phyloP scores from a whole-genome alignment of 2,329 filamentous ascomycete species.

The Lasiodiplodia sp. region DNA sequence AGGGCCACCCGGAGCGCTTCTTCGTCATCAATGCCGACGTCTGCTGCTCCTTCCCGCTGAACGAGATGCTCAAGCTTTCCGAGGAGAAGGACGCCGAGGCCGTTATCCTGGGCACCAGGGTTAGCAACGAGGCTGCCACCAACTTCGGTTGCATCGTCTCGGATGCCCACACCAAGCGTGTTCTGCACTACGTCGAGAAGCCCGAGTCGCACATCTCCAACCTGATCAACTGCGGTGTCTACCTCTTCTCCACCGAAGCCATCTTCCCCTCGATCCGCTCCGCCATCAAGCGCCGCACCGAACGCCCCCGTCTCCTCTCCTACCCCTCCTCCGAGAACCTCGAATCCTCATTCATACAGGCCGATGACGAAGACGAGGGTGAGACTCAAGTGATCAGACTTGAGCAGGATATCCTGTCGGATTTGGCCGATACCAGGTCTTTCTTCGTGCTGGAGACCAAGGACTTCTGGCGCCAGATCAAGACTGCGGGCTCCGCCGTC shows the following conservation, averaged over 20 bases:
- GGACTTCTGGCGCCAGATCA: slow-evolving; percentile 99
- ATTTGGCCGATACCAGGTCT: slow-evolving; percentile 94
- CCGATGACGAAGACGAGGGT: slow-evolving; percentile 77
- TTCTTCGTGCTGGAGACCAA: slow-evolving; percentile 99
- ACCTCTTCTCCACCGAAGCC: slow-evolving; percentile 93
- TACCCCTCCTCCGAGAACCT: slow-evolving; percentile 97
- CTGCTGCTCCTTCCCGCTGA: slow-evolving; percentile 96
- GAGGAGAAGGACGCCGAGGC: slow-evolving; percentile 96
- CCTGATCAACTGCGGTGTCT: slow-evolving; percentile 98
- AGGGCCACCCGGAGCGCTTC: slow-evolving; percentile 91
- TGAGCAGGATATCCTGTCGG: slow-evolving; percentile 95
- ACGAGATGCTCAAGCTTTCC: slow-evolving; percentile 94
- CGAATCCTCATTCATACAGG: slow-evolving; percentile 68
- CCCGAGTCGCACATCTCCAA: slow-evolving; percentile 97
- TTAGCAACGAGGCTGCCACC: slow-evolving; percentile 86
- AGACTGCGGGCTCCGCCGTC: slow-evolving; percentile 95
- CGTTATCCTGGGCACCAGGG: slow-evolving; percentile 90
- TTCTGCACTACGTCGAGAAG: slow-evolving; percentile 99
- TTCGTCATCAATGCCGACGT: slow-evolving; percentile 98
- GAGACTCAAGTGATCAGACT: slow-evolving; percentile 89
- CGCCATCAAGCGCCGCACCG: slow-evolving; percentile 93
- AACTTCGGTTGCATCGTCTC: slow-evolving; percentile 99
- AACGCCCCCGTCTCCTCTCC: slow-evolving; percentile 88
- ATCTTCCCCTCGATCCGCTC: slow-evolving; percentile 96
- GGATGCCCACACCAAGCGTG: slow-evolving; percentile 90